These are phyloP conservation scores for Alternaria sp. DNA, from an alignment of 2,329 filamentous ascomycete genomes.

Conservation along the genomic window DNA sequence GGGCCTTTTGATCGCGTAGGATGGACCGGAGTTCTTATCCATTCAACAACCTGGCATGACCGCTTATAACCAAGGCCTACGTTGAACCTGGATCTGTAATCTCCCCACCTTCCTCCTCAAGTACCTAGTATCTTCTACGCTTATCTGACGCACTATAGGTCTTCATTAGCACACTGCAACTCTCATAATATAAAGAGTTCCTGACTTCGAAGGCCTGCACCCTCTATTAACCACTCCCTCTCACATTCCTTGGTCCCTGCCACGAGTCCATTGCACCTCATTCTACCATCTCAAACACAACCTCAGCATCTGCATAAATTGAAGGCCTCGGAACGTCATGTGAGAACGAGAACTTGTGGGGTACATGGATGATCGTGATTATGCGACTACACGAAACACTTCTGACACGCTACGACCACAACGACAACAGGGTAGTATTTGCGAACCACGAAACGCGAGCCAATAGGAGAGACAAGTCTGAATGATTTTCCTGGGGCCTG, in stretches of 20 bases:
- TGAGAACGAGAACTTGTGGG: not conserved
- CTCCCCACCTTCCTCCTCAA: not conserved
- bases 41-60: not conserved
- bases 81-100: not conserved
- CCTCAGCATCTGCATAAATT: not conserved
- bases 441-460: not conserved
- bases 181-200: not conserved
- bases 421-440: constrained; percentile 4
- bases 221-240: not conserved
- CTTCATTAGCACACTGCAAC: not conserved
- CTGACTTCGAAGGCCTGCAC: not conserved
- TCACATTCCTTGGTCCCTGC: not conserved
- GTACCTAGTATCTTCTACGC: not conserved
- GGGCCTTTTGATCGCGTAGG: too few species aligned
- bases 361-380: not conserved
- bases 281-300: not conserved
- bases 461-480: not conserved
- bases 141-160: not conserved
- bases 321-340: not conserved
- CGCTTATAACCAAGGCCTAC: not conserved
- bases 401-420: not conserved
- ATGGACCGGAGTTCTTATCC: not conserved
- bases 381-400: not conserved
- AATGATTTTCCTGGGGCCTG: not conserved
- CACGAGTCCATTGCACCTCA: not conserved